Evolutionary conservation across 1,284 basidiomycete genomes (phyloP).

Genomic region (Exobasidium cylindrosporum): DNA sequence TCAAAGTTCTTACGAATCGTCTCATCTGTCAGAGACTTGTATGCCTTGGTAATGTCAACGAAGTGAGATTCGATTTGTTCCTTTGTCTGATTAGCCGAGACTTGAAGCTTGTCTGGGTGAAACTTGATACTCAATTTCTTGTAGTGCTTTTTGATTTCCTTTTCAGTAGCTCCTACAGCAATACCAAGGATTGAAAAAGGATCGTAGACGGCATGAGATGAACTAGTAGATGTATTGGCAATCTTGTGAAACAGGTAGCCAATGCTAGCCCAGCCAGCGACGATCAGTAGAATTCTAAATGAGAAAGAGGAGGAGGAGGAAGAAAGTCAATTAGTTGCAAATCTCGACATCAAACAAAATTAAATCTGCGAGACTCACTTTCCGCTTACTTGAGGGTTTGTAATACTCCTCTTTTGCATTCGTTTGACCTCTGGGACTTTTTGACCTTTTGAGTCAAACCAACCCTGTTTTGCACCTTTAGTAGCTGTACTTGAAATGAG

Average conservation of each 20-base stretch:
- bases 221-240: conserved; percentile 62
- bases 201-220: conserved; percentile 64
- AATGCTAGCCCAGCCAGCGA: conserved; percentile 73
- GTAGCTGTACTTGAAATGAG: conserved; percentile 16
- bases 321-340: conserved; percentile 2
- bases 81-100: conserved; percentile 74
- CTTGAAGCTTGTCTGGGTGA: conserved; percentile 93
- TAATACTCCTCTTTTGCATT: conserved; percentile 26
- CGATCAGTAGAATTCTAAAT: conserved; percentile 55
- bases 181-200: conserved; percentile 93
- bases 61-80: conserved; percentile 86
- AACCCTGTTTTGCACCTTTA: conserved; percentile 28
- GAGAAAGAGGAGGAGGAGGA: conserved; percentile 8
- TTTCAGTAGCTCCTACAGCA: conserved; percentile 72
- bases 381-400: conserved; percentile 39
- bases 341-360: background rate
- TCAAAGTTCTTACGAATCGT: conserved; percentile 86
- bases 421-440: conserved; percentile 37
- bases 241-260: conserved; percentile 67
- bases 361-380: conserved; percentile 18
- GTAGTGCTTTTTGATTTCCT: conserved; percentile 94
- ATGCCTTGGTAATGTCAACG: conserved; percentile 93
- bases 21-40: conserved; percentile 94
- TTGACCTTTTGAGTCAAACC: conserved; percentile 46
- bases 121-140: conserved; percentile 68